Evolutionary conservation across 805 yeast genomes (phyloP).

Genomic region (Danielia oregonensis): DNA sequence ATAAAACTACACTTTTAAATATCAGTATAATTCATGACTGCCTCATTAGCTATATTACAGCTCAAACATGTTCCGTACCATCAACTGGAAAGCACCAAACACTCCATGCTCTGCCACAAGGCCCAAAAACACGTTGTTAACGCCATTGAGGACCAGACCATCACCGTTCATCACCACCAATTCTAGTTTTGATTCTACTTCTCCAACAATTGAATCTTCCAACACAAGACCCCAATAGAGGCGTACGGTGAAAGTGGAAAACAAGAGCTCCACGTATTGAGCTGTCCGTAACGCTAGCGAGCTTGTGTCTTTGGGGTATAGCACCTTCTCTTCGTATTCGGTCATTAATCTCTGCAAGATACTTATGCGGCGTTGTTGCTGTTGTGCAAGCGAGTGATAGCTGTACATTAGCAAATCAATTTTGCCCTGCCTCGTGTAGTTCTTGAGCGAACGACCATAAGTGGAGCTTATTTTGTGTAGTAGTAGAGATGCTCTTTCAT

Average conservation of each 20-base stretch:
- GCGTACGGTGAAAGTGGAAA: slow-evolving; percentile 5
- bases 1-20: neutral
- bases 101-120: slow-evolving; percentile 25
- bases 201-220: slow-evolving; percentile 5
- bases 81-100: slow-evolving; percentile 19
- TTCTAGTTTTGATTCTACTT: slow-evolving; percentile 4
- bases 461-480: slow-evolving; percentile 14
- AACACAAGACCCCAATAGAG: slow-evolving; percentile 11
- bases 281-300: slow-evolving; percentile 3
- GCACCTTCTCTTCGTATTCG: slow-evolving; percentile 14
- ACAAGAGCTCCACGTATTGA: slow-evolving; percentile 9
- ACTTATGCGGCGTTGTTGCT: slow-evolving; percentile 21
- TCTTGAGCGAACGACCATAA: slow-evolving; percentile 16
- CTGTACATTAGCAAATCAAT: slow-evolving; percentile 29
- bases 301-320: slow-evolving; percentile 9
- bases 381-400: slow-evolving; percentile 27
- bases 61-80: slow-evolving; percentile 20
- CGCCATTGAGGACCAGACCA: slow-evolving; percentile 8
- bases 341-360: slow-evolving; percentile 19
- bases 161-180: slow-evolving; percentile 6
- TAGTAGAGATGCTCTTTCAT: slow-evolving; percentile 1
- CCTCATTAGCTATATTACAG: no score
- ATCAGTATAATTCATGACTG: neutral
- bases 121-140: slow-evolving; percentile 16
- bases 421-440: slow-evolving; percentile 20